These are phyloP conservation scores for Trichoderma brevicompactum DNA, from an alignment of 2,329 filamentous ascomycete species.

Conservation along the genomic window DNA sequence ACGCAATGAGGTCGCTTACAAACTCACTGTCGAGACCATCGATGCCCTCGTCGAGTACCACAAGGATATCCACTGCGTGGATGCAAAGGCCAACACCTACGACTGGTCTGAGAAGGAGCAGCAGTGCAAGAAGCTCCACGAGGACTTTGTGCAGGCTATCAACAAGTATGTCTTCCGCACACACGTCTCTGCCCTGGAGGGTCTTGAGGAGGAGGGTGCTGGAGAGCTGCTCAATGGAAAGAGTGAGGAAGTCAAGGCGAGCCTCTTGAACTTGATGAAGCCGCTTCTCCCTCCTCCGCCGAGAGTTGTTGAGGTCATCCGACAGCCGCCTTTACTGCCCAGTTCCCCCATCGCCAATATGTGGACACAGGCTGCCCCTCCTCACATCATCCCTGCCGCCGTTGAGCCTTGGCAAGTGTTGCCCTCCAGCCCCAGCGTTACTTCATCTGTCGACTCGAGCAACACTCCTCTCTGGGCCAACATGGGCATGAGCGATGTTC, in stretches of 20 bases:
- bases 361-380: slow-evolving; percentile 77
- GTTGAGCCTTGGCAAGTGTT: slow-evolving; percentile 91
- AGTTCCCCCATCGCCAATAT: slow-evolving; percentile 78
- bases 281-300: slow-evolving; percentile 85
- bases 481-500: slow-evolving; percentile 74
- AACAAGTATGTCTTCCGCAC: slow-evolving; percentile 98
- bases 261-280: slow-evolving; percentile 83
- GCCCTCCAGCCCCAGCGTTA: slow-evolving; percentile 82
- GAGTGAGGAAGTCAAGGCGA: slow-evolving; percentile 90
- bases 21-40: slow-evolving; percentile 93
- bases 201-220: slow-evolving; percentile 92
- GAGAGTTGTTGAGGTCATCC: slow-evolving; percentile 85
- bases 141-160: slow-evolving; percentile 93
- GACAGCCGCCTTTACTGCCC: slow-evolving; percentile 81
- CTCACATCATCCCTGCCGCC: slow-evolving; percentile 63
- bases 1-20: slow-evolving; percentile 96
- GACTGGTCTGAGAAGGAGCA: slow-evolving; percentile 96
- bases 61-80: slow-evolving; percentile 90
- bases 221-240: slow-evolving; percentile 91
- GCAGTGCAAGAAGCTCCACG: slow-evolving; percentile 95
- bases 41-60: slow-evolving; percentile 93
- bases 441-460: slow-evolving; percentile 70
- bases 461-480: slow-evolving; percentile 77
- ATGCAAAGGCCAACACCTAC: slow-evolving; percentile 86
- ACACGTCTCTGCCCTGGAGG: slow-evolving; percentile 85